Conservation (phyloP, 2,329 filamentous ascomycete species). For the Lizonia empirigonia region DNA sequence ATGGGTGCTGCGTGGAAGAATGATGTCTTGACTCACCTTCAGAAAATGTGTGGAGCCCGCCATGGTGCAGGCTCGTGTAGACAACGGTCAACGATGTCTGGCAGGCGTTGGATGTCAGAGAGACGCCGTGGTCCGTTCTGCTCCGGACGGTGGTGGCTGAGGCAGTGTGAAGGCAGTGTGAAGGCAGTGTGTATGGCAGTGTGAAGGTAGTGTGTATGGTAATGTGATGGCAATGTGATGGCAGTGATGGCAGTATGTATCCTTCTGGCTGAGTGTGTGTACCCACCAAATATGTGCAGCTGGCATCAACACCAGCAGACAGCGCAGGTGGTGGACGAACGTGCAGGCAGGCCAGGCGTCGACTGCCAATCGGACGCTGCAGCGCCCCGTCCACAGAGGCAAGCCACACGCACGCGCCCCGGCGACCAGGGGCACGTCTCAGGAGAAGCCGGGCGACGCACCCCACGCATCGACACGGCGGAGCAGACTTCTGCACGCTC, state of each 20-base stretch:
- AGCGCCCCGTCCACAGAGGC: slow-evolving; percentile 4
- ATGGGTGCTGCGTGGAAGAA: not conserved
- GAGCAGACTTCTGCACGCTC: slow-evolving; percentile 15
- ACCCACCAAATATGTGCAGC: too few relatives aligned
- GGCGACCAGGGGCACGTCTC: slow-evolving; percentile 5
- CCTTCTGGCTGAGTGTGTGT: too few relatives aligned
- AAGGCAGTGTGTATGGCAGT: too few relatives aligned
- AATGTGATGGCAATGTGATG: too few relatives aligned
- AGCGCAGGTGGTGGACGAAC: not conserved
- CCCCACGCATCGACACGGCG: slow-evolving; percentile 13
- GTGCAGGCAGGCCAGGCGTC: too few relatives aligned
- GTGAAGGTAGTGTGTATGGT: too few relatives aligned
- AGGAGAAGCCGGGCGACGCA: slow-evolving; percentile 11
- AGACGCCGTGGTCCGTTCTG: too few relatives aligned
- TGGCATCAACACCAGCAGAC: not conserved
- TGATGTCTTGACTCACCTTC: slow-evolving; percentile 31
- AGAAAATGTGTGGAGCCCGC: slow-evolving; percentile 42
- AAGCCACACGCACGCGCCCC: slow-evolving; percentile 4
- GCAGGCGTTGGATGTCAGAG: not conserved
- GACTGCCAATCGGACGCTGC: slow-evolving; percentile 10
- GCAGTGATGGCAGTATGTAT: too few relatives aligned
- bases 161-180: too few relatives aligned
- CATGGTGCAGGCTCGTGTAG: slow-evolving; percentile 32
- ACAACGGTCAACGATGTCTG: not conserved
- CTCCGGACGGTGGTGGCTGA: too few relatives aligned